Evolutionary conservation across 345 rosid species (phyloP).

Genomic region (Arabidopsis suecica): DNA sequence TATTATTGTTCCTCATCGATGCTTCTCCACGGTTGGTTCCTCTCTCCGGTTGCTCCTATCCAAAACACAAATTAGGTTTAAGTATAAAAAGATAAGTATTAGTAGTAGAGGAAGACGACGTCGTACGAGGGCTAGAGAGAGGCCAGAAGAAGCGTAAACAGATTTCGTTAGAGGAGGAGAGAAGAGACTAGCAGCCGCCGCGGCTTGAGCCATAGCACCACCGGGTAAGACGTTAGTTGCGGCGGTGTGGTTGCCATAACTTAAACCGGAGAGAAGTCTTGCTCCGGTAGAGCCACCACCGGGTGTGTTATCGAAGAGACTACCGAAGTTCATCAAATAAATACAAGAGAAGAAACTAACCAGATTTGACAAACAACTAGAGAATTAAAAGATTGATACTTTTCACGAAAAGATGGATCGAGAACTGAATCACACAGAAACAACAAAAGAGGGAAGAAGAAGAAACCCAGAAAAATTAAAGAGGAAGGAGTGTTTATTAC

Average conservation of each 20-base stretch:
- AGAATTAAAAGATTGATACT: constrained; percentile 6
- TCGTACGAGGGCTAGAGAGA: constrained; percentile 56
- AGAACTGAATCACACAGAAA: constrained; percentile 9
- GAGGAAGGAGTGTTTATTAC: neutral
- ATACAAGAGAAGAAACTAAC: too few species aligned
- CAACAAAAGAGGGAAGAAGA: constrained; percentile 3
- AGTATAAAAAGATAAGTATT: neutral
- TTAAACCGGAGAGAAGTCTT: constrained; percentile 46
- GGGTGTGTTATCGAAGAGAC: constrained; percentile 41
- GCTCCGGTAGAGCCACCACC: constrained; percentile 43
- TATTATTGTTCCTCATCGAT: constrained; percentile 37
- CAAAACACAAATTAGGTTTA: neutral
- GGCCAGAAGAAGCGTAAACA: constrained; percentile 45
- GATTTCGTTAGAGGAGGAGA: constrained; percentile 49
- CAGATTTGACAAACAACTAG: neutral
- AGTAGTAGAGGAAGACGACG: neutral
- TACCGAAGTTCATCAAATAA: constrained; percentile 51
- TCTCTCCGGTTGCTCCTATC: constrained; percentile 53
- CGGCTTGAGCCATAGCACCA: constrained; percentile 49
- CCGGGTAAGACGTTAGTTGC: constrained; percentile 42
- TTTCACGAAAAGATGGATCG: constrained; percentile 18
- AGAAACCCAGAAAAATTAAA: constrained; percentile 45
- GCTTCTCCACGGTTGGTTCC: constrained; percentile 48
- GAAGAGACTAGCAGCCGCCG: constrained; percentile 38
- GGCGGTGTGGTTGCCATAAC: constrained; percentile 38